Evolutionary conservation across 352 stramenopile species (phyloP), one percentile per base, ranked within the genome.

Genomic region (Globisporangium mamillatum): DNA sequence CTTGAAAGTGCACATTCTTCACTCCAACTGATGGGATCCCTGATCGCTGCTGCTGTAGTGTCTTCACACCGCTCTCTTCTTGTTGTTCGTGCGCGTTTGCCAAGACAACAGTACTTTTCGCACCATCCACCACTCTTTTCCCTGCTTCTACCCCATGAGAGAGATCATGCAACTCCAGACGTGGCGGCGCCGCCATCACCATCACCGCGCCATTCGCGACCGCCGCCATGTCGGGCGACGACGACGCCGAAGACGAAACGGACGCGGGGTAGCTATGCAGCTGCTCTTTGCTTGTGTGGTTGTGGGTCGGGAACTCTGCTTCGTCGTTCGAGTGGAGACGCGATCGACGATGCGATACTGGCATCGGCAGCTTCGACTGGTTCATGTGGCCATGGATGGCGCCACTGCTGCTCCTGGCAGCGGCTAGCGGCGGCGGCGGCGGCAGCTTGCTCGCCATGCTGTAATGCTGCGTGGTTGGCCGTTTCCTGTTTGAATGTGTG

Each of bases 141-240:
- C 14, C 18, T n/a, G 10, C 34, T n/a, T 27, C 24, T 0, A 22
- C 10, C 9, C n/a, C 22, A 29, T 61, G 18, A 9, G 36, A 27
- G 25, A 75, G 70, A 7, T 75, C 70, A 10, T 57, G 70, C 16
- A 75, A 56, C 66, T 75, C 55, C 14, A 75, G 34, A 10, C 67
- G 67, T 34, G 70, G 70, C 14, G 66, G 70, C 20, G 16, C 12
- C 1, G 20, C 36, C 41, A 71, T 48, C 50, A 63, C 64, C 52
- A 71, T 29, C 58, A 56, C 61, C 52, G 48, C 24, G 9, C 36
- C 36, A 27, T 60, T 44, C 10, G 58, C 46, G 34, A 65, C 32
- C 8, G 64, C 57, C 32, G 29, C 52, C 48, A 48, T 48, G n/a
- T 55, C 65, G 20, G 65, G 59, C 34, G 65, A 66, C 48, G 65